Percentiles rank a stretch among this genome's conserved stretches.
These are phyloP conservation scores for Fraxinus platypoda DNA, from an alignment of 305 asterid genomes.

Conservation along the genomic window DNA sequence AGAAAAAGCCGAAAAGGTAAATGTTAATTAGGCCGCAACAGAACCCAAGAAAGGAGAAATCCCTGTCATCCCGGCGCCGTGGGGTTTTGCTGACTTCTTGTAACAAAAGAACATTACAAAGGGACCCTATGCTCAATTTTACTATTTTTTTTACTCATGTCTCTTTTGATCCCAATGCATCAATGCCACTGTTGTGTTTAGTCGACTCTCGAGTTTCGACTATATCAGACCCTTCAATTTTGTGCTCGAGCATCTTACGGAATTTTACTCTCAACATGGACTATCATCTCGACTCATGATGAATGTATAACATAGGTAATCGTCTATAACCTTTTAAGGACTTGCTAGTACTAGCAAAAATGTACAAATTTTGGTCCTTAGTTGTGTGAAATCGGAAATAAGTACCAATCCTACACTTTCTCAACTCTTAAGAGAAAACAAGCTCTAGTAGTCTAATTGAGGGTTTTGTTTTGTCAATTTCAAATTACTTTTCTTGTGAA, in stretches of 20 bases:
- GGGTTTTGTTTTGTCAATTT: no score
- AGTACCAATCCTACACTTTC: neutral
- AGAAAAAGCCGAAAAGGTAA: constrained; percentile 48
- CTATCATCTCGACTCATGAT: no score
- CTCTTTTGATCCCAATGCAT: neutral
- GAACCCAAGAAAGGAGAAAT: neutral
- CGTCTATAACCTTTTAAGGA: no score
- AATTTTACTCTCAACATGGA: neutral
- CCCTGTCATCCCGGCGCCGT: constrained; percentile 42
- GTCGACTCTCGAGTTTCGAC: neutral
- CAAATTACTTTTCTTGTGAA: neutral
- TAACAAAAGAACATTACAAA: constrained; percentile 20
- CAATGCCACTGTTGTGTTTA: neutral
- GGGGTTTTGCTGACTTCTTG: constrained; percentile 28
- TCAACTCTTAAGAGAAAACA: no score
- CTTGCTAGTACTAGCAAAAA: no score
- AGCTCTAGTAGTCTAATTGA: no score
- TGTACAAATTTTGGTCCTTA: no score
- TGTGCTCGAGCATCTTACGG: neutral
- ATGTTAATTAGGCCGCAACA: neutral
- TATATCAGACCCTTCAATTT: no score
- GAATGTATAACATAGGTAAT: neutral
- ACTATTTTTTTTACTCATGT: constrained; percentile 22
- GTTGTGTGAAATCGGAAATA: neutral
- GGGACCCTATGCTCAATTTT: constrained; percentile 8